These are phyloP conservation scores for Trichosporon inkin DNA, from an alignment of 1,284 basidiomycete genomes.

Conservation along the genomic window DNA sequence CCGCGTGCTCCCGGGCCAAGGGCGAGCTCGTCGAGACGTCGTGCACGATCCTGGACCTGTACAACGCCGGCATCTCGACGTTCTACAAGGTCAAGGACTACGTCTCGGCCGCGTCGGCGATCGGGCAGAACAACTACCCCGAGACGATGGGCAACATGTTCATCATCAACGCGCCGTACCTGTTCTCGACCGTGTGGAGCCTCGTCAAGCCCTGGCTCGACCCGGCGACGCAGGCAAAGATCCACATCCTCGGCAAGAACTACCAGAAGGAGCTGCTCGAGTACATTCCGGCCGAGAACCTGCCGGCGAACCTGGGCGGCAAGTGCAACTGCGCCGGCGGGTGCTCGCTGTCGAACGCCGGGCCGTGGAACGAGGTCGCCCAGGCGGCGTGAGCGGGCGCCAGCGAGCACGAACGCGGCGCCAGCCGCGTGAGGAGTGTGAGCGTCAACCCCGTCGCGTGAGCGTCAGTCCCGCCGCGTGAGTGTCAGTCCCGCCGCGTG, in stretches of 20 bases:
- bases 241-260: slow-evolving; percentile 67
- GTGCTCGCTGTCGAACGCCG: slow-evolving; percentile 83
- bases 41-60: slow-evolving; percentile 94
- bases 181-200: slow-evolving; percentile 83
- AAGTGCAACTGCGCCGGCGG: slow-evolving; percentile 71
- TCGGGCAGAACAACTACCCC: slow-evolving; percentile 89
- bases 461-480: too few species aligned
- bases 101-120: slow-evolving; percentile 69
- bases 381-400: slow-evolving; percentile 2
- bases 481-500: too few species aligned
- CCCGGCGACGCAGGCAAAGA: slow-evolving; percentile 89
- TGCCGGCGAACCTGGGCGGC: slow-evolving; percentile 84
- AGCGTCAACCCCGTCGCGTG: too few species aligned
- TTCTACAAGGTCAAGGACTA: slow-evolving; percentile 94
- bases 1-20: slow-evolving; percentile 64
- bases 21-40: slow-evolving; percentile 94
- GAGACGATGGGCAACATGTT: slow-evolving; percentile 95
- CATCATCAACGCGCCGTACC: slow-evolving; percentile 92
- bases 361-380: slow-evolving; percentile 72
- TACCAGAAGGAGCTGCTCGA: slow-evolving; percentile 64
- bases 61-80: slow-evolving; percentile 71
- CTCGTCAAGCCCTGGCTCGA: slow-evolving; percentile 93
- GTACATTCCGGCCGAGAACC: slow-evolving; percentile 77
- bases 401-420: too few species aligned
- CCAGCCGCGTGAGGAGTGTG: too few species aligned